phyloP scores from a whole-genome alignment of 2,329 filamentous ascomycete genomes.

The Paracoccidioides brasiliensis region DNA sequence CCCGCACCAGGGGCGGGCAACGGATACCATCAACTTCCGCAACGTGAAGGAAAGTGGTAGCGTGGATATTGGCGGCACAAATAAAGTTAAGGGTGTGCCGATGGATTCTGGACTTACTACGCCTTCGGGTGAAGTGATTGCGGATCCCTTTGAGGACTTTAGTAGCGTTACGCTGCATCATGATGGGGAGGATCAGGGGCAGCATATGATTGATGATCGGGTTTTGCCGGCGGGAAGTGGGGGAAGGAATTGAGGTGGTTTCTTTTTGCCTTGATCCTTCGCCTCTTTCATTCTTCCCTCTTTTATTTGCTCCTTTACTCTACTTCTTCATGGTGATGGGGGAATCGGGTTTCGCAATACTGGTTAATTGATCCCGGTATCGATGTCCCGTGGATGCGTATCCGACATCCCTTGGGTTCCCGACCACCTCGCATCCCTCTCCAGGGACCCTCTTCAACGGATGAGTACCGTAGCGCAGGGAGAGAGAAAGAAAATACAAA shows the following conservation, averaged over 20 bases:
- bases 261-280: no score
- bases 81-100: conserved; percentile 59
- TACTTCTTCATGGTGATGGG: no score
- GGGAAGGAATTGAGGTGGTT: neutral
- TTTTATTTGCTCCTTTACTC: neutral
- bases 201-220: conserved; percentile 10
- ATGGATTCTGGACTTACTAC: conserved; percentile 76
- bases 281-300: neutral
- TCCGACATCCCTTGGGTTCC: neutral
- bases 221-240: neutral
- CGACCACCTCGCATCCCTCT: neutral
- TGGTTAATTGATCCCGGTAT: no score
- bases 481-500: neutral
- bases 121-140: conserved; percentile 58
- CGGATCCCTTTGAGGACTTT: conserved; percentile 95
- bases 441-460: neutral
- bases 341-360: no score
- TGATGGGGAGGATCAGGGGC: conserved; percentile 61
- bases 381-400: no score
- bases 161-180: conserved; percentile 97
- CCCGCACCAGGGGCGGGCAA: conserved; percentile 74
- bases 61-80: conserved; percentile 50
- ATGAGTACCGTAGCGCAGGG: neutral
- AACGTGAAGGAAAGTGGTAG: conserved; percentile 96
- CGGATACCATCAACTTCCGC: conserved; percentile 93